Percentiles rank a stretch among this genome's conserved stretches.
Conservation (phyloP, 2,329 filamentous ascomycete species). For the Penicillium sp. region DNA sequence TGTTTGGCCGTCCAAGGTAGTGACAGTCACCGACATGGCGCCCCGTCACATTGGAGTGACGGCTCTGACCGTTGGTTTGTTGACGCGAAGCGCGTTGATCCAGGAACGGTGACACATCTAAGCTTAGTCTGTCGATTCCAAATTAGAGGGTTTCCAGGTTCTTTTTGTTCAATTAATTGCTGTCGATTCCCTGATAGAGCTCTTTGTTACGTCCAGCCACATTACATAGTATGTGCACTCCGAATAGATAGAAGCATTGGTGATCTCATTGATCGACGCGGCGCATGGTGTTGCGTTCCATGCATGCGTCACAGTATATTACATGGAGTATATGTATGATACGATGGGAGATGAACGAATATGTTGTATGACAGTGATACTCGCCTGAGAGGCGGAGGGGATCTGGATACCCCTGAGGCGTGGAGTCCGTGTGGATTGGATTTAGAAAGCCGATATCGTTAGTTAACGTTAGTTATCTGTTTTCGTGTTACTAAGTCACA, state of each 20-base stretch:
- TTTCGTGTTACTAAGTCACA: constrained; percentile 3
- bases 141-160: background rate
- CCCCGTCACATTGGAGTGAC: background rate
- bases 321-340: background rate
- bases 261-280: background rate
- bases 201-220: background rate
- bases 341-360: background rate
- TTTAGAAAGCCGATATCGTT: constrained; percentile 13
- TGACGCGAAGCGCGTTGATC: background rate
- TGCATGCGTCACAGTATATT: background rate
- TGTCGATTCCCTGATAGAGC: background rate
- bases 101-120: constrained; percentile 2
- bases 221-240: background rate
- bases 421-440: background rate
- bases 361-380: constrained; percentile 3
- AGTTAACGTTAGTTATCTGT: too few species aligned
- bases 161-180: background rate
- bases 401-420: constrained; percentile 5
- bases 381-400: background rate
- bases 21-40: constrained; percentile 1
- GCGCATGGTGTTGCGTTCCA: background rate
- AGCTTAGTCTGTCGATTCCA: background rate
- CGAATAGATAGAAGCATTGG: background rate
- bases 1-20: background rate
- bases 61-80: constrained; percentile 1